Conservation (phyloP, 2,329 filamentous ascomycete species). For the Phialophora macrospora region DNA sequence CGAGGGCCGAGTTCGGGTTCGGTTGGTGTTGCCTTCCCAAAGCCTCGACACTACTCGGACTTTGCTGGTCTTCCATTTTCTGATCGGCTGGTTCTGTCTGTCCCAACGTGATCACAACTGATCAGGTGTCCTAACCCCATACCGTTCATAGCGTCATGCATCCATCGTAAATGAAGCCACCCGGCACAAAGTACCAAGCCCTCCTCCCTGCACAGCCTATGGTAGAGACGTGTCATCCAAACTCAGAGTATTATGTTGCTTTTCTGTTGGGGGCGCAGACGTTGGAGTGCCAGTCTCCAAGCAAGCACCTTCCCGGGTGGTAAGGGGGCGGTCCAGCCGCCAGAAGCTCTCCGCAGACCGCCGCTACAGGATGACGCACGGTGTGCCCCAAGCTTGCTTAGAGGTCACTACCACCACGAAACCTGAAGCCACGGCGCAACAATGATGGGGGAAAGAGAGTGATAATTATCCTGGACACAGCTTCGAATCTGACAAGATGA, state of each 20-base stretch:
- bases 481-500: not conserved
- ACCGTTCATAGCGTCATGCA: slow-evolving; percentile 11
- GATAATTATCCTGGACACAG: slow-evolving; percentile 2
- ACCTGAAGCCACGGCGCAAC: slow-evolving; percentile 8
- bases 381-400: not conserved
- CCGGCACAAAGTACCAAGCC: slow-evolving; percentile 1
- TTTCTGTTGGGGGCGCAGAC: not conserved
- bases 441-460: slow-evolving; percentile 3
- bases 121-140: slow-evolving; percentile 2
- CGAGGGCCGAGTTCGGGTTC: not conserved
- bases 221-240: not conserved
- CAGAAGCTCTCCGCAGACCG: not conserved
- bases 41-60: not conserved
- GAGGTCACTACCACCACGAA: slow-evolving; percentile 1
- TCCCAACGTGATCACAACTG: not conserved
- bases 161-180: slow-evolving; percentile 11
- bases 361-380: not conserved
- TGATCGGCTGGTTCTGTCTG: not conserved
- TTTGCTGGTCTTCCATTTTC: not conserved
- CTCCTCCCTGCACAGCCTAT: not conserved
- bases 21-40: not conserved
- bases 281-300: not conserved
- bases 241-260: not conserved
- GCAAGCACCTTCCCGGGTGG: not conserved
- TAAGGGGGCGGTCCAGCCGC: not conserved